Evolutionary conservation across 2,329 filamentous ascomycete species (phyloP), one percentile per base, ranked within the genome.

Genomic region (Penicillium crustosum): DNA sequence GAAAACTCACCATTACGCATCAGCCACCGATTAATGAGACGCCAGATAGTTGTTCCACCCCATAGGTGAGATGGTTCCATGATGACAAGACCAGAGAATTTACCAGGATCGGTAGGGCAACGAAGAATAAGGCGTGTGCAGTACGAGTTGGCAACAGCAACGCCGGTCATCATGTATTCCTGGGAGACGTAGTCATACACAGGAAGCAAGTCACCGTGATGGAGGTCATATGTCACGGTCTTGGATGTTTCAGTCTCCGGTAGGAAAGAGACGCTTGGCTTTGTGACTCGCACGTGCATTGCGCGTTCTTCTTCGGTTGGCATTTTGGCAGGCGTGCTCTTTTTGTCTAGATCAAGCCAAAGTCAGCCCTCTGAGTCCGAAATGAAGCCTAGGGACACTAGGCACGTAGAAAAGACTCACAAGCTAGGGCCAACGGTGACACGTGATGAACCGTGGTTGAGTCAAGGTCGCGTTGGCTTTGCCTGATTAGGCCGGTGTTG

Each of bases 81-180:
- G 38, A 55, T 21, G 10, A 43, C 53, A 10, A 55, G 53, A 35
- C 53, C 53, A 2, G 53, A 50, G 12, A 55, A 55, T 19, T 15
- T 50, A 5, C 6, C 2, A 17, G 47, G 38, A 23, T 50, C 23
- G 13, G 29, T 36, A 23, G 45, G 53, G 29, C 12, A 43, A 42
- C 47, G 47, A 35, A 55, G 53, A 27, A 55, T 17, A 15, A 55
- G 36, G 13, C 53, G 53, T 5, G 53, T 55, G 38, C 53, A 43
- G 21, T 29, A 49, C 9, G 38, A 36, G 15, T 50, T 19, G 2
- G 19, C 36, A 25, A 35, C 36, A 17, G 53, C 45, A 23, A 36
- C 21, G 13, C 53, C 53, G 1, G 13, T 17, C 5, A 55, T 51
- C 29, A 55, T 13, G 19, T 36, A 51, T 36, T 55, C 53, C 5